Evolutionary conservation across 257 asterid species (phyloP).

Genomic region (Solanum virginianum): DNA sequence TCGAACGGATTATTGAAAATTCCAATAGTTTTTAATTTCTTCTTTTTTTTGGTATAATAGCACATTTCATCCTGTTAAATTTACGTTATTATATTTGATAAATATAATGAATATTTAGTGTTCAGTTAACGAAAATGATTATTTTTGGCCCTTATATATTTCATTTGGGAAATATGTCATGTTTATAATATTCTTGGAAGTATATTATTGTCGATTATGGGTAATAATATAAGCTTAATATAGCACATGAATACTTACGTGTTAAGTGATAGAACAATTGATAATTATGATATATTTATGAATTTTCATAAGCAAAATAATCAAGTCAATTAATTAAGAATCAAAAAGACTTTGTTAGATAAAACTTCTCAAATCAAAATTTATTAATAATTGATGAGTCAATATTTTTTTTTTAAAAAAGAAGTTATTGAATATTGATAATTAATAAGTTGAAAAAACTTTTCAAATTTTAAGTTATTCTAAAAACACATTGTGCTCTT

Average conservation of each 20-base stretch:
- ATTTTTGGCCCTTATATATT: background rate
- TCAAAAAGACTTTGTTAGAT: background rate
- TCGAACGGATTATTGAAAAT: background rate
- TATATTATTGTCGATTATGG: background rate
- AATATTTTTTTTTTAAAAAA: background rate
- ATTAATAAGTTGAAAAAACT: background rate
- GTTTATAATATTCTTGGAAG: background rate
- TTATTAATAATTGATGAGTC: background rate
- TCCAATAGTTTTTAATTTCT: background rate
- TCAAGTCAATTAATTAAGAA: background rate
- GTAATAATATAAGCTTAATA: background rate
- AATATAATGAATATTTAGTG: background rate
- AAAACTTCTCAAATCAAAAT: background rate
- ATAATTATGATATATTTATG: background rate
- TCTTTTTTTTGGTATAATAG: background rate
- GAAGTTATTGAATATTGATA: background rate
- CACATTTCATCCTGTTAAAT: background rate
- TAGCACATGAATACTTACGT: background rate
- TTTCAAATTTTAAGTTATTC: background rate
- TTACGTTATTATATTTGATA: background rate
- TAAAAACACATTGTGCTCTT: background rate
- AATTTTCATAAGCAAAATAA: background rate
- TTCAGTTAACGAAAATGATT: background rate
- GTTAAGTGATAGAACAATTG: background rate
- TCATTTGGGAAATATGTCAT: background rate